Percentiles rank a stretch among this genome's conserved stretches.
Conservation (phyloP, 345 rosid genomes). For the Raphanus raphanistrum region DNA sequence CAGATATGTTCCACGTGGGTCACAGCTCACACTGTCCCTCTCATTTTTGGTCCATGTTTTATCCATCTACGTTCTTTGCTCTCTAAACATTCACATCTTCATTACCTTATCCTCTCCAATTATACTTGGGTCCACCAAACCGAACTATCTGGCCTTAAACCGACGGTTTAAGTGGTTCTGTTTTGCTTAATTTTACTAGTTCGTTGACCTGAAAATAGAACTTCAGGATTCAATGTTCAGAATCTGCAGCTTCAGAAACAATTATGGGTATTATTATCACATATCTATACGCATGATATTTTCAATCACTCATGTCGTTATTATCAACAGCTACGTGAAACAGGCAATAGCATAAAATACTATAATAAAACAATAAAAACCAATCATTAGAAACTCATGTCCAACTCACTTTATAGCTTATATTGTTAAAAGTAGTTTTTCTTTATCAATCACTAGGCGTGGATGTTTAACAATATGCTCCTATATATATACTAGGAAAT, state of each 20-base stretch:
- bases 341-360: slow-evolving; percentile 21
- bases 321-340: slow-evolving; percentile 6
- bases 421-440: slow-evolving; percentile 7
- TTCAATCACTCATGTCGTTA: slow-evolving; percentile 26
- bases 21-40: slow-evolving; percentile 33
- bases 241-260: not conserved
- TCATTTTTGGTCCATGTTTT: not conserved
- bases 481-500: slow-evolving; percentile 16
- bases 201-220: not conserved
- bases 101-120: not conserved
- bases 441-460: not conserved
- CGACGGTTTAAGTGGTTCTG: not conserved
- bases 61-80: not conserved
- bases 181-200: not conserved
- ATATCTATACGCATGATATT: not conserved
- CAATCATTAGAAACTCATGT: slow-evolving; percentile 27
- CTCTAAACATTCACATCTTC: not conserved
- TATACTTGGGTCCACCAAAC: not conserved
- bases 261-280: not conserved
- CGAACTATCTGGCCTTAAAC: not conserved
- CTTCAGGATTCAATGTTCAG: no score
- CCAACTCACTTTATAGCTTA: slow-evolving; percentile 6
- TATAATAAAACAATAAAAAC: not conserved
- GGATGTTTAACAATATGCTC: slow-evolving; percentile 5
- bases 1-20: slow-evolving; percentile 12